Evolutionary conservation across 2,329 filamentous ascomycete species (phyloP).

Genomic region (Hortaea werneckii): DNA sequence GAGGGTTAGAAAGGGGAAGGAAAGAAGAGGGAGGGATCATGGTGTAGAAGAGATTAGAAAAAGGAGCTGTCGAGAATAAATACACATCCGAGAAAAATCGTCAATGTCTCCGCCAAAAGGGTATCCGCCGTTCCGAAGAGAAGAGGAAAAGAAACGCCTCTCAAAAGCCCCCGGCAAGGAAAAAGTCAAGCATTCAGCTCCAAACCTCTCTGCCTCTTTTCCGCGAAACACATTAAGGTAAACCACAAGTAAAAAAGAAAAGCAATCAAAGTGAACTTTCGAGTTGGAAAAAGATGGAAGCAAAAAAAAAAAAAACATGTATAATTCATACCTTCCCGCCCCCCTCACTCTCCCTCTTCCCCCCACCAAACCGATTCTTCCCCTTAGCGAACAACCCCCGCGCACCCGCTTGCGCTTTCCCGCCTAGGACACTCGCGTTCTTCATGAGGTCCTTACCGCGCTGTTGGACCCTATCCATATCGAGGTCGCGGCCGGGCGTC

Average conservation of each 20-base stretch:
- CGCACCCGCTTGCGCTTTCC: conserved; percentile 66
- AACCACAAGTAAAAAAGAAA: too few species aligned
- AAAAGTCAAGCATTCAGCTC: too few species aligned
- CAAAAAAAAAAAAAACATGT: not conserved
- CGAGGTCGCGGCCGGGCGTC: conserved; percentile 6
- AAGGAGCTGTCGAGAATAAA: not conserved
- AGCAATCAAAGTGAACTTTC: too few species aligned
- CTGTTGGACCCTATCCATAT: conserved; percentile 47
- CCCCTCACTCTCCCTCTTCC: conserved; percentile 47
- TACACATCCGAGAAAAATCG: not conserved
- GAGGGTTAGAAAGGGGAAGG: not conserved
- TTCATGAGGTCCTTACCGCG: conserved; percentile 86
- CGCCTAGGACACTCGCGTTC: conserved; percentile 61
- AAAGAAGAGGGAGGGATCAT: not conserved
- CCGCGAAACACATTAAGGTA: too few species aligned
- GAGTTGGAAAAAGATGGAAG: too few species aligned
- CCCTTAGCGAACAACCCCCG: conserved; percentile 88
- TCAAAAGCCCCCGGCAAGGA: too few species aligned
- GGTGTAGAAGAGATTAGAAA: not conserved
- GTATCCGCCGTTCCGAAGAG: not conserved
- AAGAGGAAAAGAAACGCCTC: too few species aligned
- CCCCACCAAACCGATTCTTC: conserved; percentile 61
- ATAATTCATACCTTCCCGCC: conserved; percentile 70
- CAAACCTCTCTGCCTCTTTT: too few species aligned
- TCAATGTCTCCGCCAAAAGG: not conserved